Percentiles rank a stretch among this genome's conserved stretches.
These are phyloP conservation scores for Metschnikowia colocasiae DNA, from an alignment of 805 yeast species.

Conservation along the genomic window DNA sequence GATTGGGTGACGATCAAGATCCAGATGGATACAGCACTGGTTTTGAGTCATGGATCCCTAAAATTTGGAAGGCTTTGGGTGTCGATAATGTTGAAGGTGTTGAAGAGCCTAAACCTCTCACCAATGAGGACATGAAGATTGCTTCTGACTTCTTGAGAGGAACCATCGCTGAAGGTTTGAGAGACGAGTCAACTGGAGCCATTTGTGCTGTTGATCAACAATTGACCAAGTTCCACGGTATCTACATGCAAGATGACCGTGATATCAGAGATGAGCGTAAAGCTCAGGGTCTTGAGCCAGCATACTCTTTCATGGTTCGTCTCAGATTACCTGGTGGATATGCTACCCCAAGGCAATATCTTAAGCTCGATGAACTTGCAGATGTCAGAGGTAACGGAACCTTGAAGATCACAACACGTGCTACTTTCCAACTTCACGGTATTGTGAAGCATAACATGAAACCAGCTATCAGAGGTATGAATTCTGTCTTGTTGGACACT, in stretches of 20 bases:
- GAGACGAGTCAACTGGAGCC: slow-evolving; percentile 83
- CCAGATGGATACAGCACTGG: slow-evolving; percentile 94
- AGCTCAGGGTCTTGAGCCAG: slow-evolving; percentile 90
- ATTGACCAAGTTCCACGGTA: slow-evolving; percentile 95
- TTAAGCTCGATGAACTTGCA: slow-evolving; percentile 76
- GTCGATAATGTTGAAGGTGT: slow-evolving; percentile 77
- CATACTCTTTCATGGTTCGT: slow-evolving; percentile 95
- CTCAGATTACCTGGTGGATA: slow-evolving; percentile 92
- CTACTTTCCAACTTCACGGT: slow-evolving; percentile 95
- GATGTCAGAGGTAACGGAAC: slow-evolving; percentile 88
- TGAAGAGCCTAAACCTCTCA: slow-evolving; percentile 85
- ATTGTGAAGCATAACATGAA: slow-evolving; percentile 85
- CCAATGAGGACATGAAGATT: slow-evolving; percentile 93
- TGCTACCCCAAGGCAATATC: slow-evolving; percentile 86
- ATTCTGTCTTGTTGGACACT: slow-evolving; percentile 85
- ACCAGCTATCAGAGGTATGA: slow-evolving; percentile 90
- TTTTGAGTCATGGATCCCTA: slow-evolving; percentile 81
- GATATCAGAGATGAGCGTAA: slow-evolving; percentile 92
- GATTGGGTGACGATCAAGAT: slow-evolving; percentile 95
- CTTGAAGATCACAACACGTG: slow-evolving; percentile 91
- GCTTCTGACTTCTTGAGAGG: slow-evolving; percentile 88
- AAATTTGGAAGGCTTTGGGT: slow-evolving; percentile 83
- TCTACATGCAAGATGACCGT: slow-evolving; percentile 98
- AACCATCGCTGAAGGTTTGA: slow-evolving; percentile 81
- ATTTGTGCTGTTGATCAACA: slow-evolving; percentile 89